phyloP scores from a whole-genome alignment of 257 asterid genomes.

The Rauvolfia tetraphylla region DNA sequence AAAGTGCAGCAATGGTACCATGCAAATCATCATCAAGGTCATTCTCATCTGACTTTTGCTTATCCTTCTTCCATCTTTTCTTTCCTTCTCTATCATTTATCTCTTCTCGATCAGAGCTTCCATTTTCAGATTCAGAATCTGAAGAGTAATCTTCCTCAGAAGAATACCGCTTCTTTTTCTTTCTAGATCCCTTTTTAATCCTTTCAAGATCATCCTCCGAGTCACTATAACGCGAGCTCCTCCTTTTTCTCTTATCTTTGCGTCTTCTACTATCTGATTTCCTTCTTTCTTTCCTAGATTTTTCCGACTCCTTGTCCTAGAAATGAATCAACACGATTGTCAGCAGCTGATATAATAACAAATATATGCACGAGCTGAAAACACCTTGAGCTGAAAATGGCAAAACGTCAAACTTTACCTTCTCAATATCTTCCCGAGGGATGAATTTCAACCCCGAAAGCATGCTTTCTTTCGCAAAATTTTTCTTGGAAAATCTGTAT shows the following conservation, averaged over 20 bases:
- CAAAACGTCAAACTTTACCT: slow-evolving; percentile 21
- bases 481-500: not conserved
- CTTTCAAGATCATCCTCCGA: slow-evolving; percentile 64
- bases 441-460: slow-evolving; percentile 45
- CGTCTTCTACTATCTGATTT: slow-evolving; percentile 46
- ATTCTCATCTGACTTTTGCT: slow-evolving; percentile 18
- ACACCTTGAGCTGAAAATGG: not conserved
- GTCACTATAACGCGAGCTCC: slow-evolving; percentile 43
- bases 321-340: not conserved
- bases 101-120: slow-evolving; percentile 26
- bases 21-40: slow-evolving; percentile 21
- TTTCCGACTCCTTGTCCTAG: slow-evolving; percentile 29
- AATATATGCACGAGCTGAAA: not conserved
- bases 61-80: slow-evolving; percentile 23
- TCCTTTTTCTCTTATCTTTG: slow-evolving; percentile 37
- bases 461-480: slow-evolving; percentile 17
- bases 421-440: slow-evolving; percentile 36
- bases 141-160: slow-evolving; percentile 70
- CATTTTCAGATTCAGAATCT: slow-evolving; percentile 42
- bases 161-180: slow-evolving; percentile 83
- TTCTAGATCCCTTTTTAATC: slow-evolving; percentile 52
- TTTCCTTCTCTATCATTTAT: slow-evolving; percentile 20
- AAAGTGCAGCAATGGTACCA: slow-evolving; percentile 22
- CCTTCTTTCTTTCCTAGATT: slow-evolving; percentile 37
- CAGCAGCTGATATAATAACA: not conserved